Conservation (phyloP, 106 monocot species). For the Amphibolis antarctica region DNA sequence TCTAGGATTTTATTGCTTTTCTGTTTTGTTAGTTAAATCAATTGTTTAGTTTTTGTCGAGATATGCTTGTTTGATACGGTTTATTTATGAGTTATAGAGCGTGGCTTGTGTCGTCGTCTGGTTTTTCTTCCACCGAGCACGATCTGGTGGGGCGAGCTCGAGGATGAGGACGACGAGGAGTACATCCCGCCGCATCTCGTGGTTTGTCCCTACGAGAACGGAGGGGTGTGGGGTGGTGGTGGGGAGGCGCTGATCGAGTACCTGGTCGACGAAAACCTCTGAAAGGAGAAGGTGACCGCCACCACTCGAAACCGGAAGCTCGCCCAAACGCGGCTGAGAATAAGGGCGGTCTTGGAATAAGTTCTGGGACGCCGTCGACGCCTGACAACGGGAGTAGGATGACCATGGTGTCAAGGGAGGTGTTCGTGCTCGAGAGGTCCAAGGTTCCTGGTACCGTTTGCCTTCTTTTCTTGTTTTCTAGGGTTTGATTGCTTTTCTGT, state of each 20-base stretch:
- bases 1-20: too few species aligned
- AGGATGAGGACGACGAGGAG: conserved; percentile 67
- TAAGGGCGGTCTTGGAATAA: conserved; percentile 72
- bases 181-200: conserved; percentile 71
- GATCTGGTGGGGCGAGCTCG: conserved; percentile 73
- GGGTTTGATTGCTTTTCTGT: too few species aligned
- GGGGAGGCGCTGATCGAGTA: conserved; percentile 62
- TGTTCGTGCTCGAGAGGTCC: conserved; percentile 73
- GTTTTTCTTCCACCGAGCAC: conserved; percentile 8
- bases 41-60: too few species aligned
- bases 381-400: conserved; percentile 55
- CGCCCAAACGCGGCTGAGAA: conserved; percentile 67
- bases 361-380: conserved; percentile 67
- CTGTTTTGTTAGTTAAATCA: too few species aligned
- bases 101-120: too few species aligned
- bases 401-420: conserved; percentile 92
- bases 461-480: too few species aligned
- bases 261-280: conserved; percentile 56
- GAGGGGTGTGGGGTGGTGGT: too few species aligned
- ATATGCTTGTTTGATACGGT: too few species aligned
- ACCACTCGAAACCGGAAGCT: conserved; percentile 56
- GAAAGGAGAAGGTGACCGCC: conserved; percentile 75
- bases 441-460: conserved; percentile 38
- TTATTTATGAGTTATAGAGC: too few species aligned
- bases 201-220: conserved; percentile 68